Evolutionary conservation across 2,329 filamentous ascomycete genomes (phyloP).

Genomic region (Pseudogymnoascus sp.): DNA sequence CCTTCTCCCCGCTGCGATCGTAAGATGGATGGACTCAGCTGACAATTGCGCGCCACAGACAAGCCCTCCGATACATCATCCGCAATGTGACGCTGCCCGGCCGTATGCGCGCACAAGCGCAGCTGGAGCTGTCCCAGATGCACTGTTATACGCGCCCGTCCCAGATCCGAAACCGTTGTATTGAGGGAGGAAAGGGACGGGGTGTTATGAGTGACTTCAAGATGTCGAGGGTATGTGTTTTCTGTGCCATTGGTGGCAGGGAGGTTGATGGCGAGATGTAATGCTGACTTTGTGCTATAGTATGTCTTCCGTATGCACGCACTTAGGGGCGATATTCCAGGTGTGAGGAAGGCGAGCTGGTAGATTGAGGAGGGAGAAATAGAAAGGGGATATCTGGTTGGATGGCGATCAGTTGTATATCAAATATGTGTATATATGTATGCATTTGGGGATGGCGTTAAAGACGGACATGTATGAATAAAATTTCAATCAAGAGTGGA

Average conservation of each 20-base stretch:
- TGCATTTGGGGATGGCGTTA: constrained; percentile 9
- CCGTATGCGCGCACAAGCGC: constrained; percentile 78
- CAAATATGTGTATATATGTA: constrained; percentile 6
- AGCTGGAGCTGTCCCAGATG: constrained; percentile 90
- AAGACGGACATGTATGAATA: constrained; percentile 6
- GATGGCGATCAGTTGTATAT: constrained; percentile 8
- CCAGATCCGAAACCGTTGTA: constrained; percentile 89
- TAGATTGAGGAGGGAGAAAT: constrained; percentile 37
- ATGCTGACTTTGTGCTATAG: constrained; percentile 40
- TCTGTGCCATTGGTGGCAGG: background rate
- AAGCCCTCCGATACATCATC: constrained; percentile 88
- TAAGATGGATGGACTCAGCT: background rate
- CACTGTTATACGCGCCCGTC: constrained; percentile 90
- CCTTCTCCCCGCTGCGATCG: background rate
- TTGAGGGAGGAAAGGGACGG: constrained; percentile 79
- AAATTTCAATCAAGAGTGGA: constrained; percentile 1
- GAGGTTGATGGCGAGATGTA: background rate
- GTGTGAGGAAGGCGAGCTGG: constrained; percentile 96
- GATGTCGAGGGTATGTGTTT: constrained; percentile 70
- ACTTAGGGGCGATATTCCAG: constrained; percentile 73
- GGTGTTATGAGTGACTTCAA: constrained; percentile 92
- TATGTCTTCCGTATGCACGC: constrained; percentile 91
- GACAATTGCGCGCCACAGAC: constrained; percentile 43
- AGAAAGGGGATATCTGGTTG: background rate
- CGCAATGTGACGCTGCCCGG: constrained; percentile 81